A percentile compares a stretch with the other conserved stretches of the same genome.
These are phyloP conservation scores for Penicillium canescens DNA, from an alignment of 495 filamentous ascomycete genomes.

Conservation along the genomic window DNA sequence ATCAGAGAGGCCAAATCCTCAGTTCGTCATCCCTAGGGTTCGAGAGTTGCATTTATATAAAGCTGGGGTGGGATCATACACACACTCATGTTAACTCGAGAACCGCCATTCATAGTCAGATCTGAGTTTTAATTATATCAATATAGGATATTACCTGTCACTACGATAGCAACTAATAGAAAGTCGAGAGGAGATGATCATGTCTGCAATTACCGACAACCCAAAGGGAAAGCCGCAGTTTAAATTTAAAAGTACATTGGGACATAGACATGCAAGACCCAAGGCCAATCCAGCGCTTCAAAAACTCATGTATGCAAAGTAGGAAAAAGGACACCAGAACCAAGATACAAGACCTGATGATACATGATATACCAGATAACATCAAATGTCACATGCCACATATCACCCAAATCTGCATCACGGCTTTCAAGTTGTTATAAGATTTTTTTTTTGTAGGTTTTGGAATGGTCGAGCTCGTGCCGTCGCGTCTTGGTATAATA, in stretches of 20 bases:
- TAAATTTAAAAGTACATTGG: conserved; percentile 39
- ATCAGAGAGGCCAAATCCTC: no score
- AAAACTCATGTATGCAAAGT: conserved; percentile 40
- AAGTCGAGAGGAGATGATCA: conserved; percentile 40
- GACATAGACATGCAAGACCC: conserved; percentile 43
- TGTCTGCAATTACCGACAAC: conserved; percentile 35
- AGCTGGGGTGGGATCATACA: no score
- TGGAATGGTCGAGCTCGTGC: conserved; percentile 30
- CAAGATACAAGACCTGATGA: conserved; percentile 11
- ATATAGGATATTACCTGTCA: no score
- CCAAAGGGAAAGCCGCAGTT: conserved; percentile 21
- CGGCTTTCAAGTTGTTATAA: conserved; percentile 5
- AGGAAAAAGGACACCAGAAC: conserved; percentile 18
- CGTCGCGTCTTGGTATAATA: conserved; percentile 41
- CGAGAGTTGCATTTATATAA: no score
- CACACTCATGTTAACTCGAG: neutral
- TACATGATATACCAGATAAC: neutral
- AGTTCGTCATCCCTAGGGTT: no score
- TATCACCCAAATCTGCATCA: conserved; percentile 1
- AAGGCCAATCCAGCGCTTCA: conserved; percentile 46
- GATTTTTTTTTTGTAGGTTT: conserved; percentile 23
- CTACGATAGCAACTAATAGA: conserved; percentile 8
- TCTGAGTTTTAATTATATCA: no score
- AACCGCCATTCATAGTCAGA: neutral
- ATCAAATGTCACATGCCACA: neutral